Base-by-base conservation (phyloP, 2,329 filamentous ascomycete genomes). In the Sporothrix phasma region DNA sequence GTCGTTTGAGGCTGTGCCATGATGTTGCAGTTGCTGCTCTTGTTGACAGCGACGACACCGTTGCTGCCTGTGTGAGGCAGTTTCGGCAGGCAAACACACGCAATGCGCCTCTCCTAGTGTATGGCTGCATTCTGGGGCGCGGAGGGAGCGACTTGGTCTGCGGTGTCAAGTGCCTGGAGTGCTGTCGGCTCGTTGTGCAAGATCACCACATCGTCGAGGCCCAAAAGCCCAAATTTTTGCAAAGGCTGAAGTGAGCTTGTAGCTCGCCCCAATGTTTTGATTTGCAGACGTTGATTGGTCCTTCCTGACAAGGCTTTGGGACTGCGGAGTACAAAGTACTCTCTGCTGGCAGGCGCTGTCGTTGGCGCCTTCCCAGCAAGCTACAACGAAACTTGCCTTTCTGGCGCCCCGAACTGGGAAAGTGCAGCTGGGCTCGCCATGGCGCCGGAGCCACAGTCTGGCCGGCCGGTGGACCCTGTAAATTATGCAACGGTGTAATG, bases 91-190 rank as follows among this genome's bases (percentile, higher is more conserved):
- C 46, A 53, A 56, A 45, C 11, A 29, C 45, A 11, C 56, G 61
- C n/a, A 60, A n/a, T 24, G 64, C 19, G 19, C 49, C 61, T 19
- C 51, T 58, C 13, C 66, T 46, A 17, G 51, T n/a, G 5, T 54
- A 29, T 11, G 61, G 39, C 22, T 45, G 64, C 66, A 67, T 67
- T 53, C 34, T 67, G 6, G 8, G 22, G 5, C 47, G 29, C 26
- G 2, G 22, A 2, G 39, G 15, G 24, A 22, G 15, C 22, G 10
- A 29, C n/a, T 58, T 43, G 54, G 37, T 37, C 43, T 13, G 22
- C 37, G 24, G 15, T 24, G 10, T 56, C 5, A 17, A 17, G 19
- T 8, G n/a, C 3, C 17, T 37, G 5, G 31, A 24, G 31, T 39
- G 31, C 19, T 51, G 47, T 37, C 19, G 11, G 34, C 51, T 31